A percentile compares a stretch with the other conserved stretches of the same genome.
phyloP scores from a whole-genome alignment of 163 green algal species.

The Dunaliella salina region DNA sequence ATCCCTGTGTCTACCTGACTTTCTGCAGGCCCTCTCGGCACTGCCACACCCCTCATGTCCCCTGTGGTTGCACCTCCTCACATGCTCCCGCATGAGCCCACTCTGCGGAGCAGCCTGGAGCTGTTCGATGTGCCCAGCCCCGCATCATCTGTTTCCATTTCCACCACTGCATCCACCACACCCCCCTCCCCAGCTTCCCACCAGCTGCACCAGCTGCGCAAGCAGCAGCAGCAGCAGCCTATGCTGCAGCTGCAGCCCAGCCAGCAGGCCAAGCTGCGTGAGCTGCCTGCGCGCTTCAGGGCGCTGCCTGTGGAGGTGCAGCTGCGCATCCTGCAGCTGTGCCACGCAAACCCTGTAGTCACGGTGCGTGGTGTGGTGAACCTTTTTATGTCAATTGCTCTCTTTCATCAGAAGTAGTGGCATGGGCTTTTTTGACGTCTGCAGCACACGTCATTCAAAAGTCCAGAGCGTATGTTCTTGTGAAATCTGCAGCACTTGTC shows the following conservation, averaged over 20 bases:
- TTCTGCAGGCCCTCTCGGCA: no score
- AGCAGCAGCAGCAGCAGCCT: neutral
- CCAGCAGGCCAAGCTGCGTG: neutral
- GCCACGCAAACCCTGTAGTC: constrained; percentile 11
- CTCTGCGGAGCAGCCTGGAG: neutral
- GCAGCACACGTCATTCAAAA: no score
- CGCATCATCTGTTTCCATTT: neutral
- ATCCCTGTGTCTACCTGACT: no score
- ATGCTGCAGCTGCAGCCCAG: neutral
- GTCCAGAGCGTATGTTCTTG: no score
- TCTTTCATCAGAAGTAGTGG: no score
- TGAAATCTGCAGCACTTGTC: no score
- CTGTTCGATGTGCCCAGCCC: neutral
- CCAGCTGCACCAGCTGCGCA: neutral
- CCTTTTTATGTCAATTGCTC: no score
- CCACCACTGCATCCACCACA: neutral
- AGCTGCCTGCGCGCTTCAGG: constrained; percentile 19
- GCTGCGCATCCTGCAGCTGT: constrained; percentile 12
- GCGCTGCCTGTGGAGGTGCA: constrained; percentile 15
- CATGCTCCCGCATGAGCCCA: neutral
- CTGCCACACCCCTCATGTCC: no score
- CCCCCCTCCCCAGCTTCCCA: neutral
- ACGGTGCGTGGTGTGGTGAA: neutral
- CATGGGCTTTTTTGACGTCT: no score
- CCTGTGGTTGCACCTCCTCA: neutral